Conservation (phyloP, 345 rosid species). For the Populus deltoides region DNA sequence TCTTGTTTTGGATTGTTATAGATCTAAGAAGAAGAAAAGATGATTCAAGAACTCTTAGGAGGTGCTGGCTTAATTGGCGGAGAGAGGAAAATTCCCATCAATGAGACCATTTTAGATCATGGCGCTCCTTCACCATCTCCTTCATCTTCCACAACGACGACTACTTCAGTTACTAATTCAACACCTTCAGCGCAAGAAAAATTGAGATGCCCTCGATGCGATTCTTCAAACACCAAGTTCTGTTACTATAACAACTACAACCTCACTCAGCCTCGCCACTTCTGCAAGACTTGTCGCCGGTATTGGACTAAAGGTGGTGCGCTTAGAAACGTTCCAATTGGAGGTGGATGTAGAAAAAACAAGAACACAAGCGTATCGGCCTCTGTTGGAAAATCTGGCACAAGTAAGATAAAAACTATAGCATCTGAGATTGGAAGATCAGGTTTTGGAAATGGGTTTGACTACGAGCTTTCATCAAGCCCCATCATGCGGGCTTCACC, state of each 20-base stretch:
- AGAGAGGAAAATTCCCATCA: slow-evolving; percentile 38
- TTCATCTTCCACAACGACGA: slow-evolving; percentile 5
- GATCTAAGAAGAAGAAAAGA: slow-evolving; percentile 45
- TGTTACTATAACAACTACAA: slow-evolving; percentile 83
- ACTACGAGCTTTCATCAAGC: slow-evolving; percentile 40
- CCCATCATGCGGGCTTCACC: slow-evolving; percentile 51
- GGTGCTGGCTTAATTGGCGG: slow-evolving; percentile 43
- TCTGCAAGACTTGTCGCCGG: slow-evolving; percentile 86
- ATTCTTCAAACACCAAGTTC: slow-evolving; percentile 73
- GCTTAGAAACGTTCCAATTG: slow-evolving; percentile 66
- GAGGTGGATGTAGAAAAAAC: slow-evolving; percentile 75
- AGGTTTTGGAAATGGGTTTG: slow-evolving; percentile 38
- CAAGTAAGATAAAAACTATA: slow-evolving; percentile 38
- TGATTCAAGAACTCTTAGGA: slow-evolving; percentile 74
- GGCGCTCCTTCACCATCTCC: slow-evolving; percentile 36
- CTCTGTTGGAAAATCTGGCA: slow-evolving; percentile 29
- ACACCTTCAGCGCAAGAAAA: slow-evolving; percentile 30
- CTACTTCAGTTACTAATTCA: slow-evolving; percentile 8
- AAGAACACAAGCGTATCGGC: slow-evolving; percentile 42
- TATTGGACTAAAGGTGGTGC: slow-evolving; percentile 87
- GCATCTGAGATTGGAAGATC: slow-evolving; percentile 51
- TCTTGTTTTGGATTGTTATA: slow-evolving; percentile 64
- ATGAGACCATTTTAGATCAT: slow-evolving; percentile 41
- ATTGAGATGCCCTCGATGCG: slow-evolving; percentile 71
- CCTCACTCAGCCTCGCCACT: slow-evolving; percentile 82